Evolutionary conservation across 1,284 basidiomycete species (phyloP), one percentile per base, ranked within the genome.

Genomic region (Heterobasidion parviporum): DNA sequence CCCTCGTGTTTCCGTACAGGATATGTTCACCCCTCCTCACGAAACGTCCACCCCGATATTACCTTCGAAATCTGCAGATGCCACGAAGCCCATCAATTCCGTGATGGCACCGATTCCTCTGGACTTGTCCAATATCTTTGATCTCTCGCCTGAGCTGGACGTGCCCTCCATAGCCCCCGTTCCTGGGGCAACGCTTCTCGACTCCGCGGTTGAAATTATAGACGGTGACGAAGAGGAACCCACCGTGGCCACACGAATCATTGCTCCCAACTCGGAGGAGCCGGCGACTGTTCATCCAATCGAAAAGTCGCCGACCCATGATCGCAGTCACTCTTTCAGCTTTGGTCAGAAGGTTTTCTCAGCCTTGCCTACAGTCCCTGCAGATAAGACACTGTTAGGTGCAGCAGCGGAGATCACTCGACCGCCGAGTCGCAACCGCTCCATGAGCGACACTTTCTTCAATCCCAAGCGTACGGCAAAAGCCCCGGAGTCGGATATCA

Each of bases 361-460:
- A 59, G 77, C 78, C 0, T 70, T 75, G 64, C 55, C 57, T 16
- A 59, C 59, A 64, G 61, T 6, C 62, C 62, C 54, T 54, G 54
- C 60, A 64, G 62, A 59, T 59, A 54, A 47, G 59, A 50, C 35
- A 51, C 53, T 59, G 65, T 16, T 67, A 68, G 65, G 9, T 61
- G 59, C 7, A 67, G 68, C 36, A 0, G 62, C 69, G 18, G 59
- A 64, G n/a, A 56, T 64, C 15, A 62, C 53, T 15, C 61, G 66
- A 4, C 62, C 70, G 33, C 75, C 74, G 49, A 73, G 68, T 59
- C 75, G 81, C 36, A 71, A 69, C 58, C 78, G 83, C 33, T 77
- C 82, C 0, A 64, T 81, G 47, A 84, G 81, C 64, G 84, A 86
- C 56, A 81, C 80, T 1, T 75, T 82, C 10, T 82, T 85, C 68